Evolutionary conservation across 352 stramenopile species (phyloP).

Genomic region (Phytopythium litorale): DNA sequence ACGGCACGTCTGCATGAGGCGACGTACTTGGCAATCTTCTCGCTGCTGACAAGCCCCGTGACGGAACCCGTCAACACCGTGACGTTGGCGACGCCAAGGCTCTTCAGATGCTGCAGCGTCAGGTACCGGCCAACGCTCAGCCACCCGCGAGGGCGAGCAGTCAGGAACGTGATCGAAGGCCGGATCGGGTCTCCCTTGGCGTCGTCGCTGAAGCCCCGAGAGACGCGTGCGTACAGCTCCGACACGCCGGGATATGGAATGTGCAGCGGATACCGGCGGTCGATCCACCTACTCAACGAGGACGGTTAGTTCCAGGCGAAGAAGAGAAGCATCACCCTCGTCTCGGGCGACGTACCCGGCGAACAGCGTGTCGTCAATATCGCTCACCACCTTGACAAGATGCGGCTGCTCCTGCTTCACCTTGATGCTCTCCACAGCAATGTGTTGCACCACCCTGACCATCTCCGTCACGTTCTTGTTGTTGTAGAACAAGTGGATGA

Average conservation of each 20-base stretch:
- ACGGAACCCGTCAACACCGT: constrained; percentile 81
- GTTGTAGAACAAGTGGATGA: constrained; percentile 71
- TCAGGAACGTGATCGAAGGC: constrained; percentile 80
- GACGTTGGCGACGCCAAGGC: constrained; percentile 64
- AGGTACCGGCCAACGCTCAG: constrained; percentile 75
- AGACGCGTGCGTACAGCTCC: constrained; percentile 65
- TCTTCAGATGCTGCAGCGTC: constrained; percentile 76
- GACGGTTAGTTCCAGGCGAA: not conserved
- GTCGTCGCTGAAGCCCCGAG: constrained; percentile 37
- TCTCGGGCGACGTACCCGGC: constrained; percentile 27
- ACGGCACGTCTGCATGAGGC: not conserved
- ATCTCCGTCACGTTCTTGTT: constrained; percentile 82
- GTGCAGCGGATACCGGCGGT: constrained; percentile 69
- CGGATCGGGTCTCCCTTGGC: constrained; percentile 22
- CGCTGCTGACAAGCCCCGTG: constrained; percentile 73
- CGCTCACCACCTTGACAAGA: constrained; percentile 84
- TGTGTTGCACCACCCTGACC: constrained; percentile 81
- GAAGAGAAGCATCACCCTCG: not conserved
- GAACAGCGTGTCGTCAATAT: constrained; percentile 85
- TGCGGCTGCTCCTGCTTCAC: constrained; percentile 49
- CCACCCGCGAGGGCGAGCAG: constrained; percentile 72
- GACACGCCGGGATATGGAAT: constrained; percentile 78
- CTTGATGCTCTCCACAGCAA: constrained; percentile 70
- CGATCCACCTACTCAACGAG: constrained; percentile 36
- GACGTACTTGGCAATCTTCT: constrained; percentile 67